A percentile compares a stretch with the other conserved stretches of the same genome.
Conservation (phyloP, 257 asterid genomes). For the Apocynum venetum region DNA sequence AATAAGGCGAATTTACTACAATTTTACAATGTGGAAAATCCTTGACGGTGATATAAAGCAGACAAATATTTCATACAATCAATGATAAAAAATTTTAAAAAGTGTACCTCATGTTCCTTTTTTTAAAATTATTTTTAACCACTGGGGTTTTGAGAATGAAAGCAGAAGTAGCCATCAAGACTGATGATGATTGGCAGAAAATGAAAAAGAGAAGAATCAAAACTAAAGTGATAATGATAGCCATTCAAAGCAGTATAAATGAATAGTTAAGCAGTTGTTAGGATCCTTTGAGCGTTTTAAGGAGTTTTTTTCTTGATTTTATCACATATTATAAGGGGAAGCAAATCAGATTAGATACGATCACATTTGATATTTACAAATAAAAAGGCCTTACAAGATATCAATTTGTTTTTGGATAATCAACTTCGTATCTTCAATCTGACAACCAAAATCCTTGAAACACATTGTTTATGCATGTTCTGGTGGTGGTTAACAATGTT, state of each 20-base stretch:
- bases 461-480: conserved; percentile 4
- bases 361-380: background rate
- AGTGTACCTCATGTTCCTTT: background rate
- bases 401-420: background rate
- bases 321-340: background rate
- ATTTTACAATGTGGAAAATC: background rate
- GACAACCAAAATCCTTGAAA: conserved; percentile 5
- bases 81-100: too few relatives aligned
- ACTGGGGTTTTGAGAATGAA: background rate
- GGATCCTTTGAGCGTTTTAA: background rate
- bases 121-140: too few relatives aligned
- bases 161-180: background rate
- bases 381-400: background rate
- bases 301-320: background rate
- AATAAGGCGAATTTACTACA: background rate
- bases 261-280: background rate
- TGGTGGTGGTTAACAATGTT: background rate
- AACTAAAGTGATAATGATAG: background rate
- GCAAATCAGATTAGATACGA: background rate
- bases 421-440: conserved; percentile 10
- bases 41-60: too few relatives aligned
- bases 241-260: background rate
- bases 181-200: background rate
- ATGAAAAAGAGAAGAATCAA: background rate
- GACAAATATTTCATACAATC: too few relatives aligned